Evolutionary conservation across 331 rosid species (phyloP).

Genomic region (Stylosanthes scabra): DNA sequence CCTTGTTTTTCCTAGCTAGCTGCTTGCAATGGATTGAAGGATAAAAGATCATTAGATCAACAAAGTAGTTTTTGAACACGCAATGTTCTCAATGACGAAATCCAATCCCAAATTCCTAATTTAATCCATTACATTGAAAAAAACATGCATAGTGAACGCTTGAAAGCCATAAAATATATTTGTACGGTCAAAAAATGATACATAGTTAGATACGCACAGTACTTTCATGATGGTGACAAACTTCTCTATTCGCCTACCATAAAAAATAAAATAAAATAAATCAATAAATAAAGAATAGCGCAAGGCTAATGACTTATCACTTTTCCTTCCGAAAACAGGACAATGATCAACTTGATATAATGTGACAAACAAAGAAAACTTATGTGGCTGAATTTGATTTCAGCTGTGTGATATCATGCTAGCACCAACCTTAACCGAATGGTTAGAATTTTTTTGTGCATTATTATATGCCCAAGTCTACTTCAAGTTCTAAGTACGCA

Average conservation of each 20-base stretch:
- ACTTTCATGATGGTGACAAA: slow-evolving; percentile 23
- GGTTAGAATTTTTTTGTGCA: slow-evolving; percentile 23
- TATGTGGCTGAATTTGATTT: slow-evolving; percentile 43
- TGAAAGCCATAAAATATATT: neutral
- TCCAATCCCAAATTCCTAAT: slow-evolving; percentile 27
- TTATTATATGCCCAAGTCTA: neutral
- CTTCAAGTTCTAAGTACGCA: neutral
- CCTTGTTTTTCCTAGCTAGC: neutral
- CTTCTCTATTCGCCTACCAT: slow-evolving; percentile 28
- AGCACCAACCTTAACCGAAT: slow-evolving; percentile 42
- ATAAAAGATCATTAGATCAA: neutral
- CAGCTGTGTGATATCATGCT: slow-evolving; percentile 23
- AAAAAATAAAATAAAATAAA: no score
- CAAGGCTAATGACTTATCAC: neutral
- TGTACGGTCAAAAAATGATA: neutral
- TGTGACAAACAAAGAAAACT: neutral
- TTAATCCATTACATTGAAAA: slow-evolving; percentile 25
- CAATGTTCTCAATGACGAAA: slow-evolving; percentile 26
- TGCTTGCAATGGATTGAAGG: neutral
- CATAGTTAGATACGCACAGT: neutral
- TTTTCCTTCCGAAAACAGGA: slow-evolving; percentile 28
- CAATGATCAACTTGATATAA: slow-evolving; percentile 35
- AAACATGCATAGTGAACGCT: neutral
- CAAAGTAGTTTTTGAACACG: slow-evolving; percentile 35
- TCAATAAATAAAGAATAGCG: neutral